These are phyloP conservation scores for Hyaloperonospora arabidopsidis DNA, from an alignment of 352 stramenopile species.

Conservation along the genomic window DNA sequence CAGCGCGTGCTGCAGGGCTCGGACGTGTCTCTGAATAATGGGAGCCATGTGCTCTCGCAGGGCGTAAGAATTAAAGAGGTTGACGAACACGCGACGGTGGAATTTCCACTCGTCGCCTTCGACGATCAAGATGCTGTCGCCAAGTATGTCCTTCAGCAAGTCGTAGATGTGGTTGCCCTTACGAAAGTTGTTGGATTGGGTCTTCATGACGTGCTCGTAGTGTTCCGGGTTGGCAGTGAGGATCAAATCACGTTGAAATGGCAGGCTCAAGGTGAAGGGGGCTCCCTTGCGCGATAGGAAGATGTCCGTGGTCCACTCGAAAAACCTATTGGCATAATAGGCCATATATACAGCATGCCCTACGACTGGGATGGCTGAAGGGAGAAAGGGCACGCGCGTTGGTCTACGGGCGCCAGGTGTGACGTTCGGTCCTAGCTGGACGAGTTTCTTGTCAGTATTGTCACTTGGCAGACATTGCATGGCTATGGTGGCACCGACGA, in stretches of 20 bases:
- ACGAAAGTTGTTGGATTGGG: conserved; percentile 62
- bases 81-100: conserved; percentile 76
- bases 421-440: conserved; percentile 14
- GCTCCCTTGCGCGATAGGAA: conserved; percentile 14
- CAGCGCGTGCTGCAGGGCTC: conserved; percentile 26
- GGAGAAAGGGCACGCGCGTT: conserved; percentile 18
- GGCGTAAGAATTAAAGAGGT: conserved; percentile 71
- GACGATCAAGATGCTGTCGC: conserved; percentile 60
- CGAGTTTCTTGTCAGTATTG: conserved; percentile 21
- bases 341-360: conserved; percentile 26
- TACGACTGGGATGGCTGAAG: conserved; percentile 26
- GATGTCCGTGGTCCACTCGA: conserved; percentile 29
- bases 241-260: conserved; percentile 26
- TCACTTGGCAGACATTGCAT: conserved; percentile 16
- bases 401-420: conserved; percentile 17
- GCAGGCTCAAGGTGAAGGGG: conserved; percentile 21
- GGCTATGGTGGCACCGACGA: conserved; percentile 15
- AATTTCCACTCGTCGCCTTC: conserved; percentile 58
- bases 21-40: conserved; percentile 37
- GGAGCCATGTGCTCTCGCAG: conserved; percentile 41
- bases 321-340: conserved; percentile 18
- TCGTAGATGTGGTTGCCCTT: conserved; percentile 52
- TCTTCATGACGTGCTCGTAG: conserved; percentile 52
- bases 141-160: conserved; percentile 48
- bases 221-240: conserved; percentile 24